Evolutionary conservation across 1,139 yeast species (phyloP).

Genomic region (Candida glucosophila): DNA sequence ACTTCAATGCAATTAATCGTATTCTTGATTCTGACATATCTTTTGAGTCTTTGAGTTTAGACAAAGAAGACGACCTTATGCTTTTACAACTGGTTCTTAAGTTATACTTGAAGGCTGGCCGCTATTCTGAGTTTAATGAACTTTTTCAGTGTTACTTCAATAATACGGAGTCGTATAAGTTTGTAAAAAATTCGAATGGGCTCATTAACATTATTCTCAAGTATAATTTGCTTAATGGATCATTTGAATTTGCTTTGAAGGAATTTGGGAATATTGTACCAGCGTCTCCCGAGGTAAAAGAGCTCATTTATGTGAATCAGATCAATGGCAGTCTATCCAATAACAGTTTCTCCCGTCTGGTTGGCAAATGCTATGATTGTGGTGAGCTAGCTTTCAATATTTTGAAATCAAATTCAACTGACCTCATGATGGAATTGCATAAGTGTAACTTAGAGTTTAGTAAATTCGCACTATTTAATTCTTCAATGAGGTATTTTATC

Average conservation of each 20-base stretch:
- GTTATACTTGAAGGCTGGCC: conserved; percentile 9
- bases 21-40: too few species aligned
- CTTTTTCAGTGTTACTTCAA: conserved; percentile 9
- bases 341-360: too few species aligned
- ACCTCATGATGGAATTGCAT: conserved; percentile 11
- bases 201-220: conserved; percentile 14
- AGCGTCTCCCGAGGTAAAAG: conserved; percentile 9
- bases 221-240: conserved; percentile 14
- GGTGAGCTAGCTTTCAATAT: conserved; percentile 5
- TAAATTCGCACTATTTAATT: conserved; percentile 9
- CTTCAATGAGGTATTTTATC: conserved; percentile 10
- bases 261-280: conserved; percentile 9
- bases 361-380: conserved; percentile 7
- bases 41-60: conserved; percentile 4
- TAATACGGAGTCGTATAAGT: conserved; percentile 4
- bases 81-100: conserved; percentile 8
- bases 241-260: conserved; percentile 9
- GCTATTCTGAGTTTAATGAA: conserved; percentile 9
- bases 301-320: conserved; percentile 8
- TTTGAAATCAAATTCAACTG: conserved; percentile 5
- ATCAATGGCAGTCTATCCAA: too few species aligned
- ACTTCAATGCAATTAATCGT: too few species aligned
- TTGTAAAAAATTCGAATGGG: conserved; percentile 8
- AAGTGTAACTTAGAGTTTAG: conserved; percentile 6
- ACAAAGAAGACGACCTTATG: conserved; percentile 5